Evolutionary conservation across 1,284 basidiomycete species (phyloP), one percentile per base, ranked within the genome.

Genomic region (Cyathus olla): DNA sequence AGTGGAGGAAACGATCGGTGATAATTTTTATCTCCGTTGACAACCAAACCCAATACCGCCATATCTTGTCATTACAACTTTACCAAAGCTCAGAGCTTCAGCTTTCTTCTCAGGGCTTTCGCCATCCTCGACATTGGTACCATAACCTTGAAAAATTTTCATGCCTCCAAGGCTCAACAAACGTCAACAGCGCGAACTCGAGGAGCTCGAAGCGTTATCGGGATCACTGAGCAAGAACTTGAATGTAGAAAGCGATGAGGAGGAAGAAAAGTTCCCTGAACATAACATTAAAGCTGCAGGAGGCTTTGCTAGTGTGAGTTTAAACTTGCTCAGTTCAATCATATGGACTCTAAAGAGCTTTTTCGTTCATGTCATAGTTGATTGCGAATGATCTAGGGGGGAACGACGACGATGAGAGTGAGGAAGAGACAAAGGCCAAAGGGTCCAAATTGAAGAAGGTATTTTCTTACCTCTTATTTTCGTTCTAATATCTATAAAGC

Each of bases 131-230:
- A n/a, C n/a, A n/a, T n/a, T n/a, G n/a, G n/a, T n/a, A 40, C 39
- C 11, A 40, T 13, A 40, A n/a, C 39, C n/a, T 40, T 40, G 39
- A 40, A 40, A 40, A 13, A 40, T 40, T n/a, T 40, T n/a, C 26
- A 92, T 93, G 91, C 81, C 91, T 61, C 88, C 90, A 29, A 83
- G 91, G 63, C 78, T 91, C n/a, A 96, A 88, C 79, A 97, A 95
- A 77, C 85, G 95, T 51, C 95, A 96, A 73, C 90, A 95, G 69
- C 82, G 95, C 48, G 94, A 95, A 71, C 83, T 89, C 24, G 93
- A 95, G 62, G 94, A 96, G 71, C 86, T 95, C 1, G 79, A 85
- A 48, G 83, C 85, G 0, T 79, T 93, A 3, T 24, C 48, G 9
- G 79, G 68, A 24, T 57, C 62, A 13, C 56, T 21, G 40, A 55